These are phyloP conservation scores for Cucurbita ficifolia DNA, from an alignment of 306 rosid species.

Conservation along the genomic window DNA sequence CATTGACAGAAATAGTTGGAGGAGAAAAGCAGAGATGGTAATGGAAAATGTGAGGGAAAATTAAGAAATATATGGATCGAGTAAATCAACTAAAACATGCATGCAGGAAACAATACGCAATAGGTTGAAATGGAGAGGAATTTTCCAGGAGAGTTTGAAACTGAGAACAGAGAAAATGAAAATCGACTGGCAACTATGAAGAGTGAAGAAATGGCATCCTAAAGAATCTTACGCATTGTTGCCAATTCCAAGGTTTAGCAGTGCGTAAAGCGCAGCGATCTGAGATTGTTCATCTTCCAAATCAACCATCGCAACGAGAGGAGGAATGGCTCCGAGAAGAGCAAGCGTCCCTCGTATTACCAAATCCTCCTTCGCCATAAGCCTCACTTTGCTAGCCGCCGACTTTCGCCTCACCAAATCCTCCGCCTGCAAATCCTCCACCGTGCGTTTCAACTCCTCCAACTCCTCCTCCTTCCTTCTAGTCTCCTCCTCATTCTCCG, in stretches of 20 bases:
- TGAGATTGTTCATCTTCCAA: slow-evolving; percentile 39
- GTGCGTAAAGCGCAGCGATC: slow-evolving; percentile 82
- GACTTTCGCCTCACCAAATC: slow-evolving; percentile 26
- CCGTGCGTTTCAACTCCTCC: slow-evolving; percentile 52
- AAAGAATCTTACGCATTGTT: slow-evolving; percentile 63
- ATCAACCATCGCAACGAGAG: slow-evolving; percentile 79
- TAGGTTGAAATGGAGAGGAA: background rate
- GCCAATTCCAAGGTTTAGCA: slow-evolving; percentile 94
- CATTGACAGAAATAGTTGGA: background rate
- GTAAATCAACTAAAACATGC: background rate
- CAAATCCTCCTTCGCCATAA: slow-evolving; percentile 54
- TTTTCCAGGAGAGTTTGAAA: background rate
- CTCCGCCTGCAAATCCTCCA: slow-evolving; percentile 47
- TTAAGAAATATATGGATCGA: background rate
- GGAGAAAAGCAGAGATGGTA: background rate
- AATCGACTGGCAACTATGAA: background rate
- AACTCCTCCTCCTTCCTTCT: slow-evolving; percentile 50
- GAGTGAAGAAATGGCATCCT: background rate
- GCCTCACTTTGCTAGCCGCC: slow-evolving; percentile 55
- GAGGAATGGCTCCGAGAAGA: slow-evolving; percentile 89
- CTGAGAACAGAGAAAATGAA: background rate
- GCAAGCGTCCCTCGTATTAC: slow-evolving; percentile 65
- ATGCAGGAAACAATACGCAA: background rate
- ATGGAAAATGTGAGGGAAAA: background rate
- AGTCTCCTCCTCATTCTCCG: slow-evolving; percentile 37